These are phyloP conservation scores for Daldinia caldariorum DNA, from an alignment of 495 filamentous ascomycete species.

Conservation along the genomic window DNA sequence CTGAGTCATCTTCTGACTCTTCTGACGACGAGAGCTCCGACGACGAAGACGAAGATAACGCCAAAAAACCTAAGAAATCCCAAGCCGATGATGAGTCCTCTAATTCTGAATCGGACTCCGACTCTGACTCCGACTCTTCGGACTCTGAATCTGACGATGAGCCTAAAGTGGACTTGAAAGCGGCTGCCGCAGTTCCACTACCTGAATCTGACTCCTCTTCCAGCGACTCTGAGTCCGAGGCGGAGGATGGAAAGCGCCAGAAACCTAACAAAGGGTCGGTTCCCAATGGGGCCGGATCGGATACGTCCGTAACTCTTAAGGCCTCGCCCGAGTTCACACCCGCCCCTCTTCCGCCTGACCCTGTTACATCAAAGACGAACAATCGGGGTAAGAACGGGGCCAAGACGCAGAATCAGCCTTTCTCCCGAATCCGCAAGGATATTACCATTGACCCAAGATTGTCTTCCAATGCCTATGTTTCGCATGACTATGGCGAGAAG, in stretches of 20 bases:
- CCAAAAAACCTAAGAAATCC: slow-evolving; percentile 22
- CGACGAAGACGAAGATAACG: slow-evolving; percentile 49
- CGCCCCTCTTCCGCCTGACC: slow-evolving; percentile 62
- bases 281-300: slow-evolving; percentile 38
- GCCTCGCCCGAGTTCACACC: slow-evolving; percentile 53
- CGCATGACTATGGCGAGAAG: slow-evolving; percentile 87
- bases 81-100: slow-evolving; percentile 51
- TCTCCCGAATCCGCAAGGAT: slow-evolving; percentile 70
- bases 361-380: slow-evolving; percentile 51
- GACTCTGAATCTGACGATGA: slow-evolving; percentile 51
- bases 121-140: slow-evolving; percentile 54
- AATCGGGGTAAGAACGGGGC: slow-evolving; percentile 54
- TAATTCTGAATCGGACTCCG: slow-evolving; percentile 57
- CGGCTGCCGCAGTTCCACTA: slow-evolving; percentile 61
- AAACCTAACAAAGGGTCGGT: slow-evolving; percentile 40
- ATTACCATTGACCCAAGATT: slow-evolving; percentile 66
- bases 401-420: slow-evolving; percentile 63
- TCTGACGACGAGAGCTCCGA: slow-evolving; percentile 53
- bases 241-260: slow-evolving; percentile 48
- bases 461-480: slow-evolving; percentile 77
- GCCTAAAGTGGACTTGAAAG: slow-evolving; percentile 55
- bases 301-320: slow-evolving; percentile 56
- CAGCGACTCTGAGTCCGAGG: slow-evolving; percentile 50
- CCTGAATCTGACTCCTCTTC: slow-evolving; percentile 51
- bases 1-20: slow-evolving; percentile 39